Evolutionary conservation across 2,329 filamentous ascomycete genomes (phyloP).

Genomic region (Nemania sp.): DNA sequence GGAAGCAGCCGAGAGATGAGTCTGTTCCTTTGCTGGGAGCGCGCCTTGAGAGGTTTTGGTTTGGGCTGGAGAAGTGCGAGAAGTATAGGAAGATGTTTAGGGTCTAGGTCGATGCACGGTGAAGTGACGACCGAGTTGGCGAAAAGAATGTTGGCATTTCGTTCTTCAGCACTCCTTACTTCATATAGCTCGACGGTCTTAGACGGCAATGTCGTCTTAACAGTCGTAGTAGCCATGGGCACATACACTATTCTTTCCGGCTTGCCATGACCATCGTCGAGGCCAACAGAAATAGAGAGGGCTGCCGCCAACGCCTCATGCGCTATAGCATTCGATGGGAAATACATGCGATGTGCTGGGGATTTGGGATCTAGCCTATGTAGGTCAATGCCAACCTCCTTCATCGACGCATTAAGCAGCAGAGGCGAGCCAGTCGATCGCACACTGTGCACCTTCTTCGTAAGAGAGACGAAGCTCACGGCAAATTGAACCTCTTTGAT

Average conservation of each 20-base stretch:
- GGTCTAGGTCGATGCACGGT: conserved; percentile 89
- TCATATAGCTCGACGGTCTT: conserved; percentile 85
- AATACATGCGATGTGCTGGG: conserved; percentile 97
- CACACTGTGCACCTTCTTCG: conserved; percentile 74
- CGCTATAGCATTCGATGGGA: conserved; percentile 87
- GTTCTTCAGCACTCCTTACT: conserved; percentile 74
- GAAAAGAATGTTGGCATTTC: conserved; percentile 94
- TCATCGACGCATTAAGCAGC: conserved; percentile 87
- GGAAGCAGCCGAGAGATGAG: conserved; percentile 90
- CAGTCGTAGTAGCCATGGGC: conserved; percentile 94
- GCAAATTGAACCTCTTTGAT: conserved; percentile 97
- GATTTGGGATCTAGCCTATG: conserved; percentile 90
- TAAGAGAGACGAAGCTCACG: conserved; percentile 86
- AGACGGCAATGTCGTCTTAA: conserved; percentile 91
- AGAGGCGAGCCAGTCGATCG: conserved; percentile 72
- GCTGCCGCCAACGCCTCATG: conserved; percentile 93
- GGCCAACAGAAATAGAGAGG: conserved; percentile 86
- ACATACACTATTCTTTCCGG: conserved; percentile 89
- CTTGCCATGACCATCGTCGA: conserved; percentile 87
- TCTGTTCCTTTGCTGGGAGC: conserved; percentile 60
- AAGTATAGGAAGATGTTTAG: conserved; percentile 85
- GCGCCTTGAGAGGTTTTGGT: conserved; percentile 46
- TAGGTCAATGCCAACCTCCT: conserved; percentile 92
- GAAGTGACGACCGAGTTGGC: conserved; percentile 96
- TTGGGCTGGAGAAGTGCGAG: conserved; percentile 72